These are phyloP conservation scores for Sporothrix euskadiensis DNA, from an alignment of 2,329 filamentous ascomycete genomes.

Conservation along the genomic window DNA sequence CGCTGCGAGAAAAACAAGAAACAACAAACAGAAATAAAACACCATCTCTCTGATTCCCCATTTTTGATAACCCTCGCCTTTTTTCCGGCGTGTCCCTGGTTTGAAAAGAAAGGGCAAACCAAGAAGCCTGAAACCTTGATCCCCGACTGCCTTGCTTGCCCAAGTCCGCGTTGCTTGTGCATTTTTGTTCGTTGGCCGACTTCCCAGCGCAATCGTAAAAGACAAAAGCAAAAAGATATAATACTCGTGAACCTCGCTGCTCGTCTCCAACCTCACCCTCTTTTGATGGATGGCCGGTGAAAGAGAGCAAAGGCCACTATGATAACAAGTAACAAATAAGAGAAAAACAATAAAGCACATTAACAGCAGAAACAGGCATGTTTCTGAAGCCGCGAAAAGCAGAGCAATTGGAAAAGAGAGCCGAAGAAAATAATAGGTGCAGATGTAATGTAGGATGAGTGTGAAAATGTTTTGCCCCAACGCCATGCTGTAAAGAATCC, in stretches of 20 bases:
- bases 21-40: background rate
- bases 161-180: background rate
- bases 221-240: slow-evolving; percentile 4
- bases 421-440: background rate
- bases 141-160: background rate
- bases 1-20: background rate
- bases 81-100: background rate
- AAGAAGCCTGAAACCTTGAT: background rate
- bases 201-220: slow-evolving; percentile 2
- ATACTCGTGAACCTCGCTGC: background rate
- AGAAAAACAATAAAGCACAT: background rate
- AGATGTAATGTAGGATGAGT: slow-evolving; percentile 15
- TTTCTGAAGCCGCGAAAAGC: background rate
- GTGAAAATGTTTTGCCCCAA: slow-evolving; percentile 37
- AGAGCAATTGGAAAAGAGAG: background rate
- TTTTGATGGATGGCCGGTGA: background rate
- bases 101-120: no score
- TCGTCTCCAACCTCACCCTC: background rate
- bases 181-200: background rate
- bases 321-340: background rate
- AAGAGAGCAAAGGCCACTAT: background rate
- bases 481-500: slow-evolving; percentile 43
- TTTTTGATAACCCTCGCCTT: slow-evolving; percentile 11
- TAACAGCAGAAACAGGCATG: background rate
- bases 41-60: background rate